These are phyloP conservation scores for Mycotypha africana DNA, from an alignment of 371 early-diverging fungal species.

Conservation along the genomic window DNA sequence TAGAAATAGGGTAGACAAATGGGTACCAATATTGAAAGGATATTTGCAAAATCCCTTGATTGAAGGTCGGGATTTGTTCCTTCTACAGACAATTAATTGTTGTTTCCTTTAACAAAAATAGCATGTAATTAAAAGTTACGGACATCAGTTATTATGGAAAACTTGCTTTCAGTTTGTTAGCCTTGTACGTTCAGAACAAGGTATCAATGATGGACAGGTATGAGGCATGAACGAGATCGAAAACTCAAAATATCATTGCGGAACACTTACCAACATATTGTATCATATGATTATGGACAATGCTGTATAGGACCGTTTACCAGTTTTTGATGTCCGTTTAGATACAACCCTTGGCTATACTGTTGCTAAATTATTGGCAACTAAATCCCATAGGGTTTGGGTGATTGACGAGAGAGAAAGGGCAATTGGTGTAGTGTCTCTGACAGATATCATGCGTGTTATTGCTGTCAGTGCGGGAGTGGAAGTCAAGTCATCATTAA, in stretches of 20 bases:
- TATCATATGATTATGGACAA: slow-evolving; percentile 40
- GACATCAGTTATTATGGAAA: slow-evolving; percentile 43
- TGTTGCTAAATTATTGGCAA: slow-evolving; percentile 74
- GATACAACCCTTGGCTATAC: slow-evolving; percentile 65
- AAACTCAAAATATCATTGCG: not conserved
- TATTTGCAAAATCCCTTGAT: too few species aligned
- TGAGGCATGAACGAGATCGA: not conserved
- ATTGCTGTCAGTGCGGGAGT: slow-evolving; percentile 32
- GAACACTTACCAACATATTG: slow-evolving; percentile 3
- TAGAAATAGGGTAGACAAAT: not conserved
- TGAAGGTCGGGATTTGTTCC: not conserved
- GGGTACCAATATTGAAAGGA: too few species aligned
- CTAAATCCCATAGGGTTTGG: slow-evolving; percentile 82
- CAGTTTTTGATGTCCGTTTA: slow-evolving; percentile 68
- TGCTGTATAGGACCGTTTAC: slow-evolving; percentile 54
- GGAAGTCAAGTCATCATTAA: slow-evolving; percentile 6
- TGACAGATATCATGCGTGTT: slow-evolving; percentile 70
- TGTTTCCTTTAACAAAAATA: not conserved
- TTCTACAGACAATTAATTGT: not conserved
- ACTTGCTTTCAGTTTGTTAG: slow-evolving; percentile 55
- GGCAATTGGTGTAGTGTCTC: slow-evolving; percentile 62
- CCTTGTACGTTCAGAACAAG: slow-evolving; percentile 42
- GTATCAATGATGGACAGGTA: slow-evolving; percentile 50
- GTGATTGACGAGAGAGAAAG: slow-evolving; percentile 54
- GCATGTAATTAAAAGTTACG: slow-evolving; percentile 36